A percentile compares a stretch with the other conserved stretches of the same genome.
phyloP scores from a whole-genome alignment of 169 alveolate genomes.

The Cryptosporidium tyzzeri region DNA sequence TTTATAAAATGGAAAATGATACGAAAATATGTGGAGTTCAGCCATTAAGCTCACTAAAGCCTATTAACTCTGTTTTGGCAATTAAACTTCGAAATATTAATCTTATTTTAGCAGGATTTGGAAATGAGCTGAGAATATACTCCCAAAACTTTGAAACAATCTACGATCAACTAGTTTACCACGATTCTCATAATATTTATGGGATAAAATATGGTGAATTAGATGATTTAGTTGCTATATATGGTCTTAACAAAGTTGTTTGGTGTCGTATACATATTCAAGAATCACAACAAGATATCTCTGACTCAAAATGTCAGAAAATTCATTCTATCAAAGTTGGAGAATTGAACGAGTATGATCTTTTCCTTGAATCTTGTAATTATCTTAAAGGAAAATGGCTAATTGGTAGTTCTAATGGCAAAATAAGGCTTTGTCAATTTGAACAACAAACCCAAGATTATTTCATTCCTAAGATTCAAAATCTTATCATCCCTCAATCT shows the following conservation, averaged over 20 bases:
- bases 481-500: not conserved
- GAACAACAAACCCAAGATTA: not conserved
- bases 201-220: conserved; percentile 4
- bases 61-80: conserved; percentile 31
- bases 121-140: conserved; percentile 64
- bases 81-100: not conserved
- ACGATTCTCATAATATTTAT: conserved; percentile 52
- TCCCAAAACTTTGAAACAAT: conserved; percentile 9
- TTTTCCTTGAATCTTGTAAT: conserved; percentile 41
- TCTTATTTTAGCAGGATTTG: conserved; percentile 40
- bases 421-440: conserved; percentile 17
- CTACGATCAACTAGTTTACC: conserved; percentile 18
- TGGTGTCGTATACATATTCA: conserved; percentile 29
- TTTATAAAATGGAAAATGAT: conserved; percentile 28
- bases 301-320: not conserved
- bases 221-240: not conserved
- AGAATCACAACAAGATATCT: not conserved
- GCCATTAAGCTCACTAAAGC: conserved; percentile 41
- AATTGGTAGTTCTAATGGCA: conserved; percentile 49
- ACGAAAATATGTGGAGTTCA: not conserved
- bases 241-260: conserved; percentile 17
- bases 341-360: conserved; percentile 9
- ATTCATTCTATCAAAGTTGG: not conserved
- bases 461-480: not conserved
- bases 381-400: conserved; percentile 36